Conservation (phyloP, 2,329 filamentous ascomycete species). For the Fusarium sp. region DNA sequence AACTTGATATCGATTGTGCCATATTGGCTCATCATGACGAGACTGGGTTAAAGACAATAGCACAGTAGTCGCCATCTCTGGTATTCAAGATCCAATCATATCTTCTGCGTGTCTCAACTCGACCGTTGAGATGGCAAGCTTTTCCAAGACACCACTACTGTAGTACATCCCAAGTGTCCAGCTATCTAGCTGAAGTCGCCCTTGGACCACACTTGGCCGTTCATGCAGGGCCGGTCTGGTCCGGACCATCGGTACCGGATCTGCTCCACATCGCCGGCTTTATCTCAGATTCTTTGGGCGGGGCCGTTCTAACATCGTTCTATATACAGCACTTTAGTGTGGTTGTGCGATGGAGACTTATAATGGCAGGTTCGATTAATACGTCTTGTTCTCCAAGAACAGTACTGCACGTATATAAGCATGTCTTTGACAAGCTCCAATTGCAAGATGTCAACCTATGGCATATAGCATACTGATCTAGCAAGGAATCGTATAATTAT, state of each 20-base stretch:
- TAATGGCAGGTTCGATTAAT: not conserved
- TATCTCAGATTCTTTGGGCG: constrained; percentile 1
- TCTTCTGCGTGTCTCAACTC: constrained; percentile 1
- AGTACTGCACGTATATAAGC: not conserved
- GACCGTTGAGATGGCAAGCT: not conserved
- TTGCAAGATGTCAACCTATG: not conserved
- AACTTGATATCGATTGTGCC: constrained; percentile 30
- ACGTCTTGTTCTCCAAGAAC: not conserved
- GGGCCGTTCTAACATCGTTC: not conserved
- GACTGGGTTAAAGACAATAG: constrained; percentile 16
- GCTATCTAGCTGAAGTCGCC: constrained; percentile 4
- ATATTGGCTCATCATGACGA: constrained; percentile 36
- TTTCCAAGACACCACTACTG: not conserved
- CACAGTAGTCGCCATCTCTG: constrained; percentile 2
- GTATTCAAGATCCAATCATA: constrained; percentile 20
- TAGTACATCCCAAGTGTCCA: constrained; percentile 7
- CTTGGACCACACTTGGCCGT: not conserved
- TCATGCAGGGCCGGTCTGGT: constrained; percentile 10
- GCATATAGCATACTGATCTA: not conserved
- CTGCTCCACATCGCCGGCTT: constrained; percentile 21
- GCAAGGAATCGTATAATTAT: not conserved
- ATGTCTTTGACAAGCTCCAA: not conserved
- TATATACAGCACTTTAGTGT: not conserved
- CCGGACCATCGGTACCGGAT: constrained; percentile 25
- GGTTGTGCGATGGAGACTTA: not conserved